Evolutionary conservation across 2,329 filamentous ascomycete species (phyloP).

Genomic region (Basipetospora chlamydospora): DNA sequence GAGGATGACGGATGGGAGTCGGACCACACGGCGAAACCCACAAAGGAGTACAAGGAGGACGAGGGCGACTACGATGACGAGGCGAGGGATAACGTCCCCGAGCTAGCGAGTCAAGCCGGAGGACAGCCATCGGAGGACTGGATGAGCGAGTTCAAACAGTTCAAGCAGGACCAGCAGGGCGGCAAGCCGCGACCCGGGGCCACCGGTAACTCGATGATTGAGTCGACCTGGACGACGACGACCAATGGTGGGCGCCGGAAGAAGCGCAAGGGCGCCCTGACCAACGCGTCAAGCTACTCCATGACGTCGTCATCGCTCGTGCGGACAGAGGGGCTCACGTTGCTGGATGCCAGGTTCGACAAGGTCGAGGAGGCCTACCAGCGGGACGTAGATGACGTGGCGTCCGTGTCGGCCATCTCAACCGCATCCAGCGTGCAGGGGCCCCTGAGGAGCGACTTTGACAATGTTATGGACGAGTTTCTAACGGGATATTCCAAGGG

Average conservation of each 20-base stretch:
- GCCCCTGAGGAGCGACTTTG: conserved; percentile 63
- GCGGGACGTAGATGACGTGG: conserved; percentile 32
- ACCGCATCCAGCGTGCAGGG: conserved; percentile 53
- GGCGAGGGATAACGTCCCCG: conserved; percentile 23
- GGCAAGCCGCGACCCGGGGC: conserved; percentile 22
- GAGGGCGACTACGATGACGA: conserved; percentile 3
- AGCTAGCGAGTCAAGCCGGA: conserved; percentile 36
- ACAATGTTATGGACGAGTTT: conserved; percentile 87
- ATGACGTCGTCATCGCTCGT: conserved; percentile 84
- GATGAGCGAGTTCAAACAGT: conserved; percentile 86
- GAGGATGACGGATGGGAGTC: conserved; percentile 88
- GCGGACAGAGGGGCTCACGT: conserved; percentile 71
- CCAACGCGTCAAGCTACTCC: conserved; percentile 72
- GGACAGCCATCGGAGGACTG: conserved; percentile 63
- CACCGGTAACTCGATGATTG: conserved; percentile 50
- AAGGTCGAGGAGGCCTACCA: conserved; percentile 69
- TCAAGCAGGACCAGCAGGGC: conserved; percentile 65
- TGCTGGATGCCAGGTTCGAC: conserved; percentile 85
- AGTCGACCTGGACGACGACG: conserved; percentile 59
- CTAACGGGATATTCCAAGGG: conserved; percentile 57
- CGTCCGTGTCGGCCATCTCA: conserved; percentile 45
- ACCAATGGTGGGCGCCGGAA: conserved; percentile 70
- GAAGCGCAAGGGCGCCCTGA: conserved; percentile 90
- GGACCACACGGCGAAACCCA: conserved; percentile 76
- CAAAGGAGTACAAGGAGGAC: conserved; percentile 34